phyloP scores from a whole-genome alignment of 768 basidiomycete genomes.

The Hemileccinum rubropunctum region DNA sequence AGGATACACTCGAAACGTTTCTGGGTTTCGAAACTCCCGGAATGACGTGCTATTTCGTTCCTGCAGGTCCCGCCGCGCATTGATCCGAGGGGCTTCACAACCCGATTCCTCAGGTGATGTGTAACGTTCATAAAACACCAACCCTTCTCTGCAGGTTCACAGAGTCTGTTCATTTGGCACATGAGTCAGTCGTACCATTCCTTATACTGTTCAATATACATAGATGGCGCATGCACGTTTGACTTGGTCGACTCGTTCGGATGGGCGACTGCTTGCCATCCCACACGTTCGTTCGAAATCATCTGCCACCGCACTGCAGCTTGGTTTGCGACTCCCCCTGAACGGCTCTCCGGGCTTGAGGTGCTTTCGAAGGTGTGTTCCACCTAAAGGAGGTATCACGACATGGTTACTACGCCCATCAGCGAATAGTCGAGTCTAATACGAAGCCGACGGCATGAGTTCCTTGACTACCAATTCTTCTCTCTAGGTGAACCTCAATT shows the following conservation, averaged over 20 bases:
- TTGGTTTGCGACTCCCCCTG: background rate
- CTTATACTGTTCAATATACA: background rate
- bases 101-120: constrained; percentile 7
- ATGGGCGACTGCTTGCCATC: background rate
- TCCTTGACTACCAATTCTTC: background rate
- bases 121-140: background rate
- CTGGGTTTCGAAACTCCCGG: background rate
- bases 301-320: background rate
- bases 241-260: too few relatives aligned
- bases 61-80: background rate
- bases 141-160: background rate
- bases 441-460: background rate
- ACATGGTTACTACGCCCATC: too few relatives aligned
- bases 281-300: background rate
- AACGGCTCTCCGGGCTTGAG: background rate
- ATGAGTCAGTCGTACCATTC: background rate
- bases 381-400: background rate
- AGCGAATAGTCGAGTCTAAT: background rate
- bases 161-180: background rate
- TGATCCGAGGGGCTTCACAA: constrained; percentile 22
- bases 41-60: background rate
- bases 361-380: background rate
- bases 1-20: background rate
- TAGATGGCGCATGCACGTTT: background rate
- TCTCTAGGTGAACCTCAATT: background rate